A percentile compares a stretch with the other conserved stretches of the same genome.
These are phyloP conservation scores for Periconia sp. DNA, from an alignment of 2,329 filamentous ascomycete genomes.

Conservation along the genomic window DNA sequence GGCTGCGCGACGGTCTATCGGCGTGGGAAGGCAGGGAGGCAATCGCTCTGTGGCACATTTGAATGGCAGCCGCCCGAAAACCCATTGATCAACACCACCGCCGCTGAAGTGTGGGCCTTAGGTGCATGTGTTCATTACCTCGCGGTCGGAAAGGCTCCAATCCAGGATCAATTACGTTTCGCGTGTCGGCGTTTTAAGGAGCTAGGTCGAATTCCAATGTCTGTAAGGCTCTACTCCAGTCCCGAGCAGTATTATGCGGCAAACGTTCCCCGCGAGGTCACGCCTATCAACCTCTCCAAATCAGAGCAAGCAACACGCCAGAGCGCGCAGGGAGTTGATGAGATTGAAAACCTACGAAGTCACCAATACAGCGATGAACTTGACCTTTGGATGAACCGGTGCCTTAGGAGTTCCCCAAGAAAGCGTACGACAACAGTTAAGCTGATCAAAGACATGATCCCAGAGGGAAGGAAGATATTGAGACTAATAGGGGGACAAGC, in stretches of 20 bases:
- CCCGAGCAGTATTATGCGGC: constrained; percentile 21
- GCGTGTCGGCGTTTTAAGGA: not conserved
- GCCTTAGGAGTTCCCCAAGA: constrained; percentile 12
- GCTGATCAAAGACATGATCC: constrained; percentile 21
- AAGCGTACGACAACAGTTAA: constrained; percentile 14
- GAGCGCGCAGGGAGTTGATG: not conserved
- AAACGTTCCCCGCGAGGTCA: constrained; percentile 22
- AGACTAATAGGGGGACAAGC: constrained; percentile 20
- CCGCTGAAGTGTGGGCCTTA: constrained; percentile 39
- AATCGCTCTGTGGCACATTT: constrained; percentile 22
- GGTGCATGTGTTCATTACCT: constrained; percentile 40
- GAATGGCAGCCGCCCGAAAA: constrained; percentile 39
- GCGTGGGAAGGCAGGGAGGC: constrained; percentile 1
- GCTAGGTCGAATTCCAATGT: constrained; percentile 2
- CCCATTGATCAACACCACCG: constrained; percentile 29
- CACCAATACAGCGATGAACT: constrained; percentile 32
- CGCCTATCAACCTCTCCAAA: constrained; percentile 28
- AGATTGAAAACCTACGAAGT: constrained; percentile 5
- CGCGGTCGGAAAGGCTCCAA: constrained; percentile 24
- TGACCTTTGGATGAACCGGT: constrained; percentile 31
- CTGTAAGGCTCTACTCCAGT: constrained; percentile 6
- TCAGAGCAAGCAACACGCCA: constrained; percentile 15
- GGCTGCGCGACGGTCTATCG: constrained; percentile 15
- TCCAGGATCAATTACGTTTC: constrained; percentile 10
- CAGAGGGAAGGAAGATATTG: constrained; percentile 18